Evolutionary conservation across 1,284 basidiomycete genomes (phyloP).

Genomic region (Laetiporus sulphureus): DNA sequence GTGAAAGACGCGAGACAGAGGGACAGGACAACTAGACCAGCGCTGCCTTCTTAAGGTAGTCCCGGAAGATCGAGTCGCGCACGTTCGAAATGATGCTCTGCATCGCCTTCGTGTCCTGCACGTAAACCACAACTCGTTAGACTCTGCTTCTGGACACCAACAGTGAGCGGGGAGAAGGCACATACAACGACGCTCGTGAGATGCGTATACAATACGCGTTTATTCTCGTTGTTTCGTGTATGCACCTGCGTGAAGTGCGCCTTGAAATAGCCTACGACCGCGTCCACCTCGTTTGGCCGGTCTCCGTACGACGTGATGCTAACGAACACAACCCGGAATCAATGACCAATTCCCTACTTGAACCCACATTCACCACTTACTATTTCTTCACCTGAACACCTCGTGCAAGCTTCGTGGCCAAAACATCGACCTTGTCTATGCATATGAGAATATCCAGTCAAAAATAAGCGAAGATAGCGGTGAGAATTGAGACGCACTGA

Average conservation of each 20-base stretch:
- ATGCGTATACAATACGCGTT: constrained; percentile 72
- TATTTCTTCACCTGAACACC: constrained; percentile 72
- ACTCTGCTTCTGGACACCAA: not conserved
- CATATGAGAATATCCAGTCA: not conserved
- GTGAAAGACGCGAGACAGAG: not conserved
- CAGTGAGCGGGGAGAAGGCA: constrained; percentile 12
- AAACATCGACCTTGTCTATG: constrained; percentile 73
- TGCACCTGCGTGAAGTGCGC: constrained; percentile 80
- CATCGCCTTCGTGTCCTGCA: constrained; percentile 72
- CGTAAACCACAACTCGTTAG: not conserved
- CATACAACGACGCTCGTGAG: constrained; percentile 73
- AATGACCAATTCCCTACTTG: not conserved
- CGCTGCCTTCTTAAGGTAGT: constrained; percentile 28
- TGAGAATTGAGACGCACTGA: constrained; percentile 44
- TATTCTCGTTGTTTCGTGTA: constrained; percentile 69
- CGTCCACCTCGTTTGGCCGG: constrained; percentile 70
- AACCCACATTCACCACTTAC: constrained; percentile 34
- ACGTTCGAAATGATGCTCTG: constrained; percentile 75
- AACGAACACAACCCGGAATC: constrained; percentile 4
- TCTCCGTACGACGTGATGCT: constrained; percentile 81
- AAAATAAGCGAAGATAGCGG: not conserved
- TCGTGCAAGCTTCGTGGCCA: constrained; percentile 58
- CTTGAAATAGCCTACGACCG: constrained; percentile 75
- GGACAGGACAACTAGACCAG: constrained; percentile 19
- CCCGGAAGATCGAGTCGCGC: constrained; percentile 30